Conservation (phyloP, 179 eudicot species). For the Camellia oleifera region DNA sequence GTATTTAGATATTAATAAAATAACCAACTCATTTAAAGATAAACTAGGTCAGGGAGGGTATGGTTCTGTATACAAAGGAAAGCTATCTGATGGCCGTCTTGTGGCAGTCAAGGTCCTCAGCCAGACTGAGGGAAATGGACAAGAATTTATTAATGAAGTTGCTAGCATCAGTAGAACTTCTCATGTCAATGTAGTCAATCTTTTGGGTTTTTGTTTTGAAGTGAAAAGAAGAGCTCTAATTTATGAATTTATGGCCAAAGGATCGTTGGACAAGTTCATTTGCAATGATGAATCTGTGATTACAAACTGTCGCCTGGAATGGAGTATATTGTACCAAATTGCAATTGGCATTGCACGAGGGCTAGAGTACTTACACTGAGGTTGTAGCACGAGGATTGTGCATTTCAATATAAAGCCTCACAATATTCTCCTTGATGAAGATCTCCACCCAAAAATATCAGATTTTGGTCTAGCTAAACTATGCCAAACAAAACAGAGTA, state of each 20-base stretch:
- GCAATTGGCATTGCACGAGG: slow-evolving; percentile 42
- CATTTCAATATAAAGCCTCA: slow-evolving; percentile 47
- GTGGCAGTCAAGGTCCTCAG: slow-evolving; percentile 38
- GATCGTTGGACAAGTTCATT: slow-evolving; percentile 32
- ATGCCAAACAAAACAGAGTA: slow-evolving; percentile 21
- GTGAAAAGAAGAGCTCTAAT: slow-evolving; percentile 27
- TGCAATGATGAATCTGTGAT: background rate
- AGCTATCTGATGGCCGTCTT: slow-evolving; percentile 18
- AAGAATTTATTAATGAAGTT: slow-evolving; percentile 44
- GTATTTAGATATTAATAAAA: slow-evolving; percentile 27
- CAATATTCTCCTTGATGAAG: slow-evolving; percentile 39
- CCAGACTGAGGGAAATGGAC: slow-evolving; percentile 23
- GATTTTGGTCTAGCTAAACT: slow-evolving; percentile 38
- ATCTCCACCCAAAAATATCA: slow-evolving; percentile 34
- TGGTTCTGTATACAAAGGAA: slow-evolving; percentile 35
- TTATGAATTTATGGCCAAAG: slow-evolving; percentile 32
- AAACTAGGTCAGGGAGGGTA: slow-evolving; percentile 41
- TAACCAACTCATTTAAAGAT: slow-evolving; percentile 33
- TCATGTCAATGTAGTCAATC: slow-evolving; percentile 29
- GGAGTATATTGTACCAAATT: slow-evolving; percentile 28
- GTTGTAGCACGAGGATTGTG: slow-evolving; percentile 39
- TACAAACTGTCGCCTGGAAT: slow-evolving; percentile 4
- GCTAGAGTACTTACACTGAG: slow-evolving; percentile 40
- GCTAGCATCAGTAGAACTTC: slow-evolving; percentile 31
- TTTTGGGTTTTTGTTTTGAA: slow-evolving; percentile 29